These are phyloP conservation scores for Trichoderma sp. DNA, from an alignment of 2,329 filamentous ascomycete genomes.

Conservation along the genomic window DNA sequence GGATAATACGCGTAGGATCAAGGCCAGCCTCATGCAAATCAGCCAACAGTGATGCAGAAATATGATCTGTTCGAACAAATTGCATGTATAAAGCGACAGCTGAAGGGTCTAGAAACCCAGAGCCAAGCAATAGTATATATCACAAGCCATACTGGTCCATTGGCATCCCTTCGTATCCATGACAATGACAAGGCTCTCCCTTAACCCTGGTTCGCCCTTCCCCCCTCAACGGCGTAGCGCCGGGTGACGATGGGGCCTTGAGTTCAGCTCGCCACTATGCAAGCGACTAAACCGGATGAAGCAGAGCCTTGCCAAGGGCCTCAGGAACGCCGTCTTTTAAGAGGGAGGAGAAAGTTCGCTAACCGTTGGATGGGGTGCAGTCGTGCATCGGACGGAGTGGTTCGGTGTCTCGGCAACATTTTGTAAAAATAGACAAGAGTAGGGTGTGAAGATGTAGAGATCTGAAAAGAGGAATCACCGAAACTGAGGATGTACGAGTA, in stretches of 20 bases:
- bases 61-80: neutral
- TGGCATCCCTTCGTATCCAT: neutral
- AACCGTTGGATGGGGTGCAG: neutral
- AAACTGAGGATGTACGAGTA: neutral
- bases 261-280: constrained; percentile 7
- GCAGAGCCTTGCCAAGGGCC: neutral
- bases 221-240: neutral
- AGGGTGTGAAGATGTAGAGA: neutral
- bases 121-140: neutral
- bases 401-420: neutral
- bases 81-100: neutral
- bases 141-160: neutral
- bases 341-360: neutral
- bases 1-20: neutral
- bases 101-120: neutral
- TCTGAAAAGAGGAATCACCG: too few relatives aligned
- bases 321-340: neutral
- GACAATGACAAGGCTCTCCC: neutral
- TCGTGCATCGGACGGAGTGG: neutral
- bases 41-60: neutral
- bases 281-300: neutral
- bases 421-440: neutral
- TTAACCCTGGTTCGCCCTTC: neutral
- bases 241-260: neutral
- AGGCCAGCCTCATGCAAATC: neutral